A percentile compares a stretch with the other conserved stretches of the same genome.
Conservation (phyloP, 345 rosid species). For the Gossypium rotundifolium region DNA sequence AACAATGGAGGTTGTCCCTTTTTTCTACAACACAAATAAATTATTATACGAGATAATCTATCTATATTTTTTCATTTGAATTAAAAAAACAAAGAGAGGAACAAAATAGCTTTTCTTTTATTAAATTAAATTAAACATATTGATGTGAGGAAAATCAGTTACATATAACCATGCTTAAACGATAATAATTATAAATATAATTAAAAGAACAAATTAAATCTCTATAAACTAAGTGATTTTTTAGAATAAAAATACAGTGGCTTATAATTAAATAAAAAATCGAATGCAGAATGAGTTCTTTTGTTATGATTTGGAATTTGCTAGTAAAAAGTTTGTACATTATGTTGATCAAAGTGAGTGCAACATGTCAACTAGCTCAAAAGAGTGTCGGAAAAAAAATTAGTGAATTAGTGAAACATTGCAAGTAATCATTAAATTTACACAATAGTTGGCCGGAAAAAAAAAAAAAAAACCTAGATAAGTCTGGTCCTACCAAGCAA, state of each 20-base stretch:
- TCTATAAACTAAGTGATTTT: no score
- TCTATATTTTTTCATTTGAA: background rate
- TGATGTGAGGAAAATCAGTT: no score
- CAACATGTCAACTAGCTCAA: background rate
- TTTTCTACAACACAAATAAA: conserved; percentile 19
- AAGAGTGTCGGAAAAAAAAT: background rate
- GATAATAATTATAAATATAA: no score
- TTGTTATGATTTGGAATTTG: no score
- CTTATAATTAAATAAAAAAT: no score
- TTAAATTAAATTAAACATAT: no score
- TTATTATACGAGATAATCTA: conserved; percentile 5
- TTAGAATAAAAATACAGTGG: no score
- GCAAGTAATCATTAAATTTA: background rate
- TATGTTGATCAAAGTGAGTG: background rate
- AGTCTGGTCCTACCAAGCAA: background rate
- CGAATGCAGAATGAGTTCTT: no score
- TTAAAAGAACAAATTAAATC: no score
- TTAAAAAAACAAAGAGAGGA: background rate
- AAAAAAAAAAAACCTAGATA: background rate
- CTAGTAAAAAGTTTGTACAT: background rate
- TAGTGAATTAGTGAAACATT: background rate
- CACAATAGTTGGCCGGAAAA: background rate
- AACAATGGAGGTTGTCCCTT: conserved; percentile 10
- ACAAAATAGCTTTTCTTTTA: no score
- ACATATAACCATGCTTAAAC: no score